Base-by-base conservation (phyloP, 2,329 filamentous ascomycete species). In the Aspergillus terreus region DNA sequence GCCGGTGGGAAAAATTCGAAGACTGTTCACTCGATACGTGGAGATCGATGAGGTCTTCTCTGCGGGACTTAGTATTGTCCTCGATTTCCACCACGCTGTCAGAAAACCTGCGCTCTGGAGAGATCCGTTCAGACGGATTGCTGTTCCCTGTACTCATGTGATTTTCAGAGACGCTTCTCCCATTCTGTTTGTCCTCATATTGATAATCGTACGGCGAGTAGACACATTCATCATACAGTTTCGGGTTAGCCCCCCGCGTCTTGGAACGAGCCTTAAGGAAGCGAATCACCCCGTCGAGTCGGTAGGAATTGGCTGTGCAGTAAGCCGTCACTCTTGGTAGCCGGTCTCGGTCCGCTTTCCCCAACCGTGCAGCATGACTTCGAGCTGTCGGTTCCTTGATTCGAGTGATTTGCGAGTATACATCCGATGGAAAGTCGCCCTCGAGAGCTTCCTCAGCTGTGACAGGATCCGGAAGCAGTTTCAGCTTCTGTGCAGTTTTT, bases 381-480 rank as follows among this genome's bases (percentile, higher is more conserved):
- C 94, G 80, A 7, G 94, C 94, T 0, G 87, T 96, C 0, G 92
- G 92, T 66, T 99, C 94, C 71, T 97, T 97, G 74, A 99, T 99
- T 42, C 94, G 83, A 7, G 92, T 96, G 70, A 96, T 97, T 70
- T 99, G 94, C 23, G 92, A 92, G 74, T 99, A 99, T 30, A 99
- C 94, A 68, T 99, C 94, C 58, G 92, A 81, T 9, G 92, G 91
- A 64, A 90, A 94, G 71, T 96, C 92, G 64, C 96, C 92, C 56
- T 97, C 92, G 58, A 78, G 60, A 15, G 79, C 89, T 21, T 90
- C 88, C 33, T 92, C 90, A 23, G 89, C 89, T 42, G 90, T 80
- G 53, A 95, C 89, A 0, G 92, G 91, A 65, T 94, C 94, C 1
- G 94, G 94, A 14, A 99, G 77, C n/a, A 99, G 81, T 75, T 99